Conservation (phyloP, 352 stramenopile genomes). For the Phytopythium montanum region DNA sequence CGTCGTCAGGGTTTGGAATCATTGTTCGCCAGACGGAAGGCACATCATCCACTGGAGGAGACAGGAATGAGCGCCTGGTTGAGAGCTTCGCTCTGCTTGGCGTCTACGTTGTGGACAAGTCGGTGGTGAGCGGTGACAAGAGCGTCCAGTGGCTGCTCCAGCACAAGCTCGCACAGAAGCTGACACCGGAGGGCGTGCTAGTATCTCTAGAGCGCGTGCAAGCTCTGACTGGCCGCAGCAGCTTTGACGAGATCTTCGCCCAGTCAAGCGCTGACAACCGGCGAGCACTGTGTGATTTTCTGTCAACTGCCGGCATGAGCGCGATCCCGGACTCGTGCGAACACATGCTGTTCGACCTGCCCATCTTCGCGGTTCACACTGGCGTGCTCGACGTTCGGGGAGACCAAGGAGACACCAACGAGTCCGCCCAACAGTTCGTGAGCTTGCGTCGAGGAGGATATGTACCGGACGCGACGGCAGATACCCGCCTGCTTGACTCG, state of each 20-base stretch:
- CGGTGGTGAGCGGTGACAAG: slow-evolving; percentile 35
- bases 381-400: slow-evolving; percentile 1
- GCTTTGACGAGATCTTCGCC: slow-evolving; percentile 41
- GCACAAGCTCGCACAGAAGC: slow-evolving; percentile 34
- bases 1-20: slow-evolving; percentile 27
- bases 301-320: slow-evolving; percentile 30
- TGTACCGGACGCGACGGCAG: slow-evolving; percentile 36
- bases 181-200: slow-evolving; percentile 44
- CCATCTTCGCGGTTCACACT: slow-evolving; percentile 40
- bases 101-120: slow-evolving; percentile 39
- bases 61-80: slow-evolving; percentile 18
- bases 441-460: slow-evolving; percentile 32
- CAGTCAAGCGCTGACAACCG: slow-evolving; percentile 18
- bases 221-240: slow-evolving; percentile 19
- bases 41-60: slow-evolving; percentile 6
- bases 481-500: slow-evolving; percentile 41
- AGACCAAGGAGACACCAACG: background rate
- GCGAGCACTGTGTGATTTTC: slow-evolving; percentile 38
- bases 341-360: slow-evolving; percentile 38
- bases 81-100: slow-evolving; percentile 34
- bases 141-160: slow-evolving; percentile 40
- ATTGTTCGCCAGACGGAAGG: slow-evolving; percentile 23
- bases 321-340: slow-evolving; percentile 31
- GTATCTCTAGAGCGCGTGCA: slow-evolving; percentile 31
- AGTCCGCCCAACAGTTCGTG: slow-evolving; percentile 10